Percentiles rank a stretch among this genome's conserved stretches.
Conservation (phyloP, 1,284 basidiomycete species). For the Kalmanozyma brasiliensis region DNA sequence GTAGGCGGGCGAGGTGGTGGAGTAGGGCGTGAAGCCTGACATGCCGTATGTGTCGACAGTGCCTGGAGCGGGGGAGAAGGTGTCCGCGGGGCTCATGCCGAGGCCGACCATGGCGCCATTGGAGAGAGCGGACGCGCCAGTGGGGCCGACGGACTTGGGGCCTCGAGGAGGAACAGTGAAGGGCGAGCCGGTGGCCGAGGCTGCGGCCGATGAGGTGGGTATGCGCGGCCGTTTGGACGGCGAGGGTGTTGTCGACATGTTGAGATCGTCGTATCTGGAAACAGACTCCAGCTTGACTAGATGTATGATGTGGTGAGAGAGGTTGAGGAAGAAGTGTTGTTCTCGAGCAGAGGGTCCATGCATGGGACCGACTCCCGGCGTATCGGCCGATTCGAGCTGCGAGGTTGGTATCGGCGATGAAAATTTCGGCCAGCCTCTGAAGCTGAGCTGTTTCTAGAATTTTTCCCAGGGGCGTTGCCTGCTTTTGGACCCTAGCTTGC, state of each 20-base stretch:
- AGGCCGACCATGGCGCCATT: conserved; percentile 3
- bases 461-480: conserved; percentile 25
- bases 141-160: conserved; percentile 29
- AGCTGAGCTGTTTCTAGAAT: conserved; percentile 22
- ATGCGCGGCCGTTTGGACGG: conserved; percentile 32
- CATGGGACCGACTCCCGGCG: background rate
- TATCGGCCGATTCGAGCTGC: background rate
- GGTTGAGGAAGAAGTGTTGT: background rate
- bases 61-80: conserved; percentile 19
- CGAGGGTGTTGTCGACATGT: conserved; percentile 37
- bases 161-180: conserved; percentile 9
- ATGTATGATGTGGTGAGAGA: too few species aligned
- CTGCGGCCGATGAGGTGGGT: conserved; percentile 15
- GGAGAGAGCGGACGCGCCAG: conserved; percentile 6
- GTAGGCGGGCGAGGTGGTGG: conserved; percentile 40
- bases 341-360: conserved; percentile 17
- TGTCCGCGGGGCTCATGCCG: conserved; percentile 32
- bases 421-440: conserved; percentile 12
- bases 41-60: conserved; percentile 8
- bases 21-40: conserved; percentile 26
- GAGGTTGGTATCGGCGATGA: conserved; percentile 30
- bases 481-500: conserved; percentile 4
- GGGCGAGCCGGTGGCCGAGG: conserved; percentile 28
- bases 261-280: too few species aligned
- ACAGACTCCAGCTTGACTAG: too few species aligned